phyloP scores from a whole-genome alignment of 495 filamentous ascomycete genomes.

The Terfezia claveryi region DNA sequence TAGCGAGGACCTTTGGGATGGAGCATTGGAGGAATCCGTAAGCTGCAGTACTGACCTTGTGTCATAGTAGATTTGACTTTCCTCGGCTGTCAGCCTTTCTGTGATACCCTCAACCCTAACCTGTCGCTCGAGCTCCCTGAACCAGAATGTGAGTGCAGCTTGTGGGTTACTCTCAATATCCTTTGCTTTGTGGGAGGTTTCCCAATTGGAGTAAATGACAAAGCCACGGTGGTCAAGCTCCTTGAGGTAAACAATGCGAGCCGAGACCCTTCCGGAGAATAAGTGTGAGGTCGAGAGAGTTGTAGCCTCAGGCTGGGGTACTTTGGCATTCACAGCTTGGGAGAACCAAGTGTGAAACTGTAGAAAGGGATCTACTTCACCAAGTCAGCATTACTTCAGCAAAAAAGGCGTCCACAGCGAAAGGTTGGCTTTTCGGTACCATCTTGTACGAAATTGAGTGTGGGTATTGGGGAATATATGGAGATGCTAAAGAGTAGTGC shows the following conservation, averaged over 20 bases:
- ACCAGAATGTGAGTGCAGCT: conserved; percentile 58
- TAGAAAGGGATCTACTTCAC: conserved; percentile 31
- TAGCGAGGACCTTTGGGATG: too few relatives aligned
- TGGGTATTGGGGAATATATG: not conserved
- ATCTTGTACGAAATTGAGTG: conserved; percentile 1
- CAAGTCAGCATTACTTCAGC: too few relatives aligned
- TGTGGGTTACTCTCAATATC: conserved; percentile 45
- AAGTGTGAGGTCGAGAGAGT: conserved; percentile 67
- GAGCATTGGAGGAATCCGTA: not conserved
- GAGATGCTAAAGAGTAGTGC: not conserved
- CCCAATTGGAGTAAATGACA: conserved; percentile 85
- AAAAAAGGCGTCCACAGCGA: too few relatives aligned
- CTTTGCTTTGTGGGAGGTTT: conserved; percentile 42
- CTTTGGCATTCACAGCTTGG: conserved; percentile 23
- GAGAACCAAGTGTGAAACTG: conserved; percentile 89
- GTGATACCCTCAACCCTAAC: conserved; percentile 60
- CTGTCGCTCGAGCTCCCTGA: conserved; percentile 54
- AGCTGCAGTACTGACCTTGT: conserved; percentile 39
- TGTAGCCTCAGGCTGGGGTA: conserved; percentile 46
- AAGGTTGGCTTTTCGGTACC: too few relatives aligned
- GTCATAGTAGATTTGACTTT: conserved; percentile 74
- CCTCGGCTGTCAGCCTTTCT: conserved; percentile 42
- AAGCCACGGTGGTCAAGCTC: conserved; percentile 60
- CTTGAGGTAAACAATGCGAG: conserved; percentile 80
- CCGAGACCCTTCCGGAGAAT: conserved; percentile 62